Conservation (phyloP, 306 rosid genomes). For the Rosa rugosa region DNA sequence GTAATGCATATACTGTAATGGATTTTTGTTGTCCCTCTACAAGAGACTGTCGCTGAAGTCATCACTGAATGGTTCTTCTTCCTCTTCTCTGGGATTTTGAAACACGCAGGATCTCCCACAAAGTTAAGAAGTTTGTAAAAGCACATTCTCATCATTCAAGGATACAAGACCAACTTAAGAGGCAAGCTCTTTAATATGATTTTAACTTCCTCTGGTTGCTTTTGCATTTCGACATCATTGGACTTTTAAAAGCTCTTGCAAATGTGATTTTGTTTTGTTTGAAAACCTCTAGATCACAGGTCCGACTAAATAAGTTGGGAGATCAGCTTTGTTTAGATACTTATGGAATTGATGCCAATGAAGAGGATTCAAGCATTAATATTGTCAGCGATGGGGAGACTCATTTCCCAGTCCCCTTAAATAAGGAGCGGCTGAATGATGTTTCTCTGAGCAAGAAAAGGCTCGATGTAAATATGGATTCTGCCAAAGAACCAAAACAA, state of each 20-base stretch:
- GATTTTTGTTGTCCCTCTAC: background rate
- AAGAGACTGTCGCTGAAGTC: background rate
- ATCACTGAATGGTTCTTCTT: constrained; percentile 24
- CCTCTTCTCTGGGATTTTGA: constrained; percentile 18
- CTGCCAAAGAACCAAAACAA: constrained; percentile 50
- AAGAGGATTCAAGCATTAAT: constrained; percentile 80
- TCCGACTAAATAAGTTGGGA: constrained; percentile 70
- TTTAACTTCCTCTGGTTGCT: background rate
- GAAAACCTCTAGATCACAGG: constrained; percentile 62
- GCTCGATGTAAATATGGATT: constrained; percentile 41
- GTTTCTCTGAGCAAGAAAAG: constrained; percentile 55
- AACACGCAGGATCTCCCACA: constrained; percentile 67
- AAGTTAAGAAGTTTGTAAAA: constrained; percentile 73
- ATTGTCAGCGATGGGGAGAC: constrained; percentile 75
- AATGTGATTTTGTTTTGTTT: constrained; percentile 30
- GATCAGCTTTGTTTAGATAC: constrained; percentile 75
- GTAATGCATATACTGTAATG: constrained; percentile 26
- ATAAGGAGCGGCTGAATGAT: constrained; percentile 47
- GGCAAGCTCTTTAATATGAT: constrained; percentile 41
- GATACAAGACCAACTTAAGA: constrained; percentile 77
- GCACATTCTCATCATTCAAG: constrained; percentile 50
- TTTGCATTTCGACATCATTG: background rate
- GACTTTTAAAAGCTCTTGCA: background rate
- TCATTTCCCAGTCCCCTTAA: constrained; percentile 42
- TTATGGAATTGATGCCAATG: constrained; percentile 55